A percentile compares a stretch with the other conserved stretches of the same genome.
phyloP scores from a whole-genome alignment of 257 asterid genomes.

The Solanum phureja region DNA sequence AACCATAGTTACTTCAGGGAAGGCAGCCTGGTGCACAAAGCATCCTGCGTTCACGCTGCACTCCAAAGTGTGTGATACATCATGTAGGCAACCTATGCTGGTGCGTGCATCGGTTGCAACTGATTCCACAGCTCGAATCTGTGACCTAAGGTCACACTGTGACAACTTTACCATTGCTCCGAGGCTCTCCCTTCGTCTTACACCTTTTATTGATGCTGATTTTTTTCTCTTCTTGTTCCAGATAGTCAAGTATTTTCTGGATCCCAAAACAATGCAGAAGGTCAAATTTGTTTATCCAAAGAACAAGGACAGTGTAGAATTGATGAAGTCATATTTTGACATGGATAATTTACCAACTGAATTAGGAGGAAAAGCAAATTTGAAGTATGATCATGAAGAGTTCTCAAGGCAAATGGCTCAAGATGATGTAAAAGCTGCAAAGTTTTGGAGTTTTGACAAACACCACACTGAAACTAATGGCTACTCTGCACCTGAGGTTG shows the following conservation, averaged over 20 bases:
- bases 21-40: not conserved
- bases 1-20: not conserved
- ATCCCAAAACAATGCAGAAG: conserved; percentile 79
- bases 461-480: conserved; percentile 18
- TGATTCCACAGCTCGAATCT: not conserved
- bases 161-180: not conserved
- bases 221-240: conserved; percentile 9
- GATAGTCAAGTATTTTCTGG: conserved; percentile 89
- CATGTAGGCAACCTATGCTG: not conserved
- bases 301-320: conserved; percentile 83
- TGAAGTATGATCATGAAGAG: conserved; percentile 78
- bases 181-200: not conserved
- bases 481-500: conserved; percentile 51
- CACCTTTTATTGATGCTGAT: not conserved
- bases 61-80: not conserved
- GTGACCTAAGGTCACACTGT: not conserved
- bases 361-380: conserved; percentile 82
- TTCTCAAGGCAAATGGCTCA: conserved; percentile 73
- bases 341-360: conserved; percentile 81
- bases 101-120: not conserved
- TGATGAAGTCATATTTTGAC: conserved; percentile 68
- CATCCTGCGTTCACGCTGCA: not conserved
- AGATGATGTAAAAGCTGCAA: conserved; percentile 67
- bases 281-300: conserved; percentile 90
- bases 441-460: conserved; percentile 66